phyloP scores from a whole-genome alignment of 2,329 filamentous ascomycete species.

The Orbilia brochopaga region DNA sequence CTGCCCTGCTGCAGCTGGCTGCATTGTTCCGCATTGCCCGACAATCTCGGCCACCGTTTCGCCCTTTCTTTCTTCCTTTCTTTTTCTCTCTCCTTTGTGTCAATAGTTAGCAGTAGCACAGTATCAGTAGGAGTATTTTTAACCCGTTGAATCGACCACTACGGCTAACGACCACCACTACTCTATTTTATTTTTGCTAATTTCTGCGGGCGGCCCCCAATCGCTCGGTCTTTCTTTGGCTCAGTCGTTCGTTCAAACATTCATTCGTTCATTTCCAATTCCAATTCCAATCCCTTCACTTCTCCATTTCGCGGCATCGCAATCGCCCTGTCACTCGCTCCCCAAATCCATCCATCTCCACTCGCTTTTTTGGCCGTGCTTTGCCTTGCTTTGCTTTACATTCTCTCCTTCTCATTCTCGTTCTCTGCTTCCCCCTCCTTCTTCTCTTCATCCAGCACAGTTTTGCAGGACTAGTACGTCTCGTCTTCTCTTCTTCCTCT shows the following conservation, averaged over 20 bases:
- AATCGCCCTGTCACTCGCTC: background rate
- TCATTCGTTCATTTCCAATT: no score
- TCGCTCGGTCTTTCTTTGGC: no score
- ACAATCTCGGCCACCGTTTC: background rate
- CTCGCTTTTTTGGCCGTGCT: background rate
- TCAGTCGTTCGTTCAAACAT: no score
- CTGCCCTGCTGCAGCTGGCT: no score
- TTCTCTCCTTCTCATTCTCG: slow-evolving; percentile 3
- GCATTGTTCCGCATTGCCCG: slow-evolving; percentile 1
- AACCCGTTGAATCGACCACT: no score
- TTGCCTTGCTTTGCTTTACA: slow-evolving; percentile 1
- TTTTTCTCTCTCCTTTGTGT: background rate
- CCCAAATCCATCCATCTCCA: no score
- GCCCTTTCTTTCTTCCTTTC: background rate
- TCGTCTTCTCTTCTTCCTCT: background rate
- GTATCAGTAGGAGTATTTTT: background rate
- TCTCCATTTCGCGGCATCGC: background rate
- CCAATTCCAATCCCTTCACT: no score
- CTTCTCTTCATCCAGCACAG: background rate
- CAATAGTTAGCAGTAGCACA: background rate
- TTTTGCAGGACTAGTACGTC: background rate
- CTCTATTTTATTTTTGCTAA: background rate
- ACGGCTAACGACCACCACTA: background rate
- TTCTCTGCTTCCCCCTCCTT: no score
- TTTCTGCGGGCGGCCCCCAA: background rate